Evolutionary conservation across 139 green algal genomes (phyloP).

Genomic region (Zygnema circumcarinatum): DNA sequence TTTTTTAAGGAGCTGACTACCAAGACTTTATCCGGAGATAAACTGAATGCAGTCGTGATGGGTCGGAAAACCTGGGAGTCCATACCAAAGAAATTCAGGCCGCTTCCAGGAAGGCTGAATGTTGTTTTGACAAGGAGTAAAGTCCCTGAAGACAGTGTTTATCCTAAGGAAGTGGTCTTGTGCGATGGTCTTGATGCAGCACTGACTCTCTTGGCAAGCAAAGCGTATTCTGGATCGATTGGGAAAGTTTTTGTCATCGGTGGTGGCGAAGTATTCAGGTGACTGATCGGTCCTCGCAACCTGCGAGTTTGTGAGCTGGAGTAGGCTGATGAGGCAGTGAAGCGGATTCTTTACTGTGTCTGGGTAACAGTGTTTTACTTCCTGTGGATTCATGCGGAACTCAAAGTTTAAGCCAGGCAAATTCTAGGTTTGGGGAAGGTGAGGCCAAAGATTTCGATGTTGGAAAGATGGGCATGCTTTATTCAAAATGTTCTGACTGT

Average conservation of each 20-base stretch:
- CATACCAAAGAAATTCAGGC: constrained; percentile 90
- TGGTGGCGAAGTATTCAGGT: constrained; percentile 80
- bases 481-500: too few species aligned
- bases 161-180: constrained; percentile 67
- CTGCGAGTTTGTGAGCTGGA: constrained; percentile 44
- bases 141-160: not conserved
- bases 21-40: not conserved
- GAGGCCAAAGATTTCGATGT: too few species aligned
- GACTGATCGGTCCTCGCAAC: constrained; percentile 7
- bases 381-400: too few species aligned
- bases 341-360: too few species aligned
- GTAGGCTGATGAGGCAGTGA: not conserved
- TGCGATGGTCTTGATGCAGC: constrained; percentile 76
- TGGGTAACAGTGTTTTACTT: too few species aligned
- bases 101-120: constrained; percentile 90
- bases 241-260: constrained; percentile 97
- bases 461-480: too few species aligned
- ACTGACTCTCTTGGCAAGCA: constrained; percentile 70
- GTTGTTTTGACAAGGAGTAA: constrained; percentile 81
- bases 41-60: constrained; percentile 95
- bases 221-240: constrained; percentile 62
- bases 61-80: constrained; percentile 97
- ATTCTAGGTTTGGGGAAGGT: too few species aligned
- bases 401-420: not conserved
- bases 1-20: constrained; percentile 87